Conservation (phyloP, 805 yeast genomes). For the Kuraishia hungarica region DNA sequence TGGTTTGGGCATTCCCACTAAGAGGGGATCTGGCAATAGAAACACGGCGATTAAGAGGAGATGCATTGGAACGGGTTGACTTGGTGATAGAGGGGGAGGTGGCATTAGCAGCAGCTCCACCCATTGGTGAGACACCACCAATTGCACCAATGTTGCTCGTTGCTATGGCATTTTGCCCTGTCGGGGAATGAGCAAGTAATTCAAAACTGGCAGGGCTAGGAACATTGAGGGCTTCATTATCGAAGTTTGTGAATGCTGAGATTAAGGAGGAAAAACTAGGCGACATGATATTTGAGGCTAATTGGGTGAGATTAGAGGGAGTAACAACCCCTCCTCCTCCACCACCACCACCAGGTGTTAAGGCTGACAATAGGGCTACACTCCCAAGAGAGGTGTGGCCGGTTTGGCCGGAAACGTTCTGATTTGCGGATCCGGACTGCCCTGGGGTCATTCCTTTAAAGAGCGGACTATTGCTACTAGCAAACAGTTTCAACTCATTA, state of each 20-base stretch:
- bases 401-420: not conserved
- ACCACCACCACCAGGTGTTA: not conserved
- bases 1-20: not conserved
- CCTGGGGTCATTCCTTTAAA: not conserved
- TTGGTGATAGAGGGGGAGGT: too few species aligned
- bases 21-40: not conserved
- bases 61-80: not conserved
- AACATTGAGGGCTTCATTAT: constrained; percentile 9
- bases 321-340: too few species aligned
- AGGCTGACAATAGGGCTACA: too few species aligned
- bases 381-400: constrained; percentile 3
- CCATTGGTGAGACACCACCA: too few species aligned
- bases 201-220: constrained; percentile 18
- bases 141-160: not conserved
- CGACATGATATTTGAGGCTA: constrained; percentile 8
- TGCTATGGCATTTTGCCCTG: not conserved
- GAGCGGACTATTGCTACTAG: not conserved
- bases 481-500: constrained; percentile 13
- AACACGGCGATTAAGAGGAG: not conserved
- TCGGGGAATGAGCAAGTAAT: constrained; percentile 7
- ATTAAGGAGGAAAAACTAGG: constrained; percentile 19
- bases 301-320: not conserved
- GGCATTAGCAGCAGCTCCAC: too few species aligned
- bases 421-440: not conserved
- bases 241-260: constrained; percentile 19